Conservation (phyloP, 2,329 filamentous ascomycete genomes). For the Cylindrodendrum hubeiense region DNA sequence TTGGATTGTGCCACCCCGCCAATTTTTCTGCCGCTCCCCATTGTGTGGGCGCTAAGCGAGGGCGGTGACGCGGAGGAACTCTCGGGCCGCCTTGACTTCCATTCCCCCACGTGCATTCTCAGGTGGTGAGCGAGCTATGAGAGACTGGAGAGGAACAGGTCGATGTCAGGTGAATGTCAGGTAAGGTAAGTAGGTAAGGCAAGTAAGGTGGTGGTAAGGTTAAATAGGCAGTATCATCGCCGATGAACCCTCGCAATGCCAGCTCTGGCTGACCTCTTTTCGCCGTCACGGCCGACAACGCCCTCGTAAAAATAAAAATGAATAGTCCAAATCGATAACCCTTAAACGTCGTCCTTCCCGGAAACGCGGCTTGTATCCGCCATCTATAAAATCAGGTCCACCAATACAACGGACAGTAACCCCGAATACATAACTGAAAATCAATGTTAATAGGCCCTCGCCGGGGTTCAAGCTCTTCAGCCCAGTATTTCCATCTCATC, state of each 20-base stretch:
- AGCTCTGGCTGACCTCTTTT: slow-evolving; percentile 12
- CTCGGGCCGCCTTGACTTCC: slow-evolving; percentile 16
- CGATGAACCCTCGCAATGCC: slow-evolving; percentile 9
- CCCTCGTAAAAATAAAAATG: slow-evolving; percentile 20
- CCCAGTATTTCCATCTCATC: neutral
- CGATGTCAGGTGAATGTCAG: neutral
- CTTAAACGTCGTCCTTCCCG: slow-evolving; percentile 17
- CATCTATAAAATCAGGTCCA: slow-evolving; percentile 21
- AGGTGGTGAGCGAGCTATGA: neutral
- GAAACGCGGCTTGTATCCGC: slow-evolving; percentile 19
- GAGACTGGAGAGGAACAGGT: neutral
- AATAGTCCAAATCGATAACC: slow-evolving; percentile 25
- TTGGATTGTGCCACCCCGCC: slow-evolving; percentile 49
- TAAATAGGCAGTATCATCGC: slow-evolving; percentile 1
- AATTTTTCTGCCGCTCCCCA: slow-evolving; percentile 52
- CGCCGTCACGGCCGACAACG: slow-evolving; percentile 13
- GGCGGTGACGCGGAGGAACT: slow-evolving; percentile 49
- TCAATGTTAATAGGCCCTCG: neutral
- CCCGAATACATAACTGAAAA: slow-evolving; percentile 11
- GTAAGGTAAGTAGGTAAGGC: too few relatives aligned
- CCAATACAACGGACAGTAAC: slow-evolving; percentile 11
- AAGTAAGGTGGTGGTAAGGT: too few relatives aligned
- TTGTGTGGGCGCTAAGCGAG: slow-evolving; percentile 58
- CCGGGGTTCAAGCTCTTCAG: slow-evolving; percentile 3
- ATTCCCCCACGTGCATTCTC: slow-evolving; percentile 11